Evolutionary conservation across 306 rosid genomes (phyloP).

Genomic region (Citrullus amarus): DNA sequence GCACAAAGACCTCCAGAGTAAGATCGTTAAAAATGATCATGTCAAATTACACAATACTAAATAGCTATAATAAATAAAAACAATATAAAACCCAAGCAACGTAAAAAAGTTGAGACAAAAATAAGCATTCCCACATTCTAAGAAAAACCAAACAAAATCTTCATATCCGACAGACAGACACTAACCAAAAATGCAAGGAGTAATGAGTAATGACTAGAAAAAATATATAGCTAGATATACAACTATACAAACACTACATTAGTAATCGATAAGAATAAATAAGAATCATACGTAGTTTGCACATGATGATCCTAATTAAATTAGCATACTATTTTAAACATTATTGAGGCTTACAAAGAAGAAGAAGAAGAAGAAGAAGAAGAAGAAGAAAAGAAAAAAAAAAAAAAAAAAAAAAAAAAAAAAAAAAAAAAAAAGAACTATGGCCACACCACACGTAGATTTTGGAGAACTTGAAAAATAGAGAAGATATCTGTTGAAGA

Average conservation of each 20-base stretch:
- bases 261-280: no score
- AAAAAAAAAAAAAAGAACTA: neutral
- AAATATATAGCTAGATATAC: neutral
- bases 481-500: neutral
- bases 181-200: neutral
- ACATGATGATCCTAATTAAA: neutral
- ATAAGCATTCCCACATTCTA: neutral
- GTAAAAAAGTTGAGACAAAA: no score
- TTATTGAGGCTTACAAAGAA: neutral
- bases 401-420: no score
- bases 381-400: no score
- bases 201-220: neutral
- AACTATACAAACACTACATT: neutral
- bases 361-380: no score
- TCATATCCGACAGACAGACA: neutral
- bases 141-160: neutral
- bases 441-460: neutral
- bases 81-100: no score
- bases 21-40: no score
- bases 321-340: neutral
- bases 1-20: no score
- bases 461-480: neutral
- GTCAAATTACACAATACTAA: no score
- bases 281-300: neutral
- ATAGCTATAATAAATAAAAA: no score